phyloP scores from a whole-genome alignment of 2,329 filamentous ascomycete species.

The Pyrenophora graminea region DNA sequence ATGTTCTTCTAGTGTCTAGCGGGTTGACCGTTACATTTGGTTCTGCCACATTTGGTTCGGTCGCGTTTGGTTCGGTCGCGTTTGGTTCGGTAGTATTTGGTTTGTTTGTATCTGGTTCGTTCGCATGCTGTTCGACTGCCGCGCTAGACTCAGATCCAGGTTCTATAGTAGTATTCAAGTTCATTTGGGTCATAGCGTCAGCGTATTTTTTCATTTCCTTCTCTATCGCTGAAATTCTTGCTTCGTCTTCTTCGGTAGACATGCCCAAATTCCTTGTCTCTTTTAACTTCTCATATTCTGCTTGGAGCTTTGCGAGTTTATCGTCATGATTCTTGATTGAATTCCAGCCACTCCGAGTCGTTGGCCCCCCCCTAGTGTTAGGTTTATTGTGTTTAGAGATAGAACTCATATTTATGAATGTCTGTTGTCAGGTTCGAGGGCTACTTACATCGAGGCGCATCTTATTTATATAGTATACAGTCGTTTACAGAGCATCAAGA shows the following conservation, averaged over 20 bases:
- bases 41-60: background rate
- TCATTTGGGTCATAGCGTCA: background rate
- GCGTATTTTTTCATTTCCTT: background rate
- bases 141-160: background rate
- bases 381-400: too few species aligned
- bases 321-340: background rate
- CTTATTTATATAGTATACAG: slow-evolving; percentile 7
- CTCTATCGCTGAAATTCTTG: background rate
- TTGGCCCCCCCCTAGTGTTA: too few species aligned
- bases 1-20: background rate
- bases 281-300: slow-evolving; percentile 2
- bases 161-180: background rate
- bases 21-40: background rate
- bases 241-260: background rate
- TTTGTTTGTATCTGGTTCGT: background rate
- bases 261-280: background rate
- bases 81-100: background rate
- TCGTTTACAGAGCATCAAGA: slow-evolving; percentile 1
- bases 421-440: background rate
- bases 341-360: background rate
- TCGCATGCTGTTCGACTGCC: background rate
- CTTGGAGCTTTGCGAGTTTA: slow-evolving; percentile 6
- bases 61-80: background rate
- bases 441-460: background rate
- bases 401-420: background rate